These are phyloP conservation scores for Neofusicoccum sp. DNA, from an alignment of 2,329 filamentous ascomycete genomes.

Conservation along the genomic window DNA sequence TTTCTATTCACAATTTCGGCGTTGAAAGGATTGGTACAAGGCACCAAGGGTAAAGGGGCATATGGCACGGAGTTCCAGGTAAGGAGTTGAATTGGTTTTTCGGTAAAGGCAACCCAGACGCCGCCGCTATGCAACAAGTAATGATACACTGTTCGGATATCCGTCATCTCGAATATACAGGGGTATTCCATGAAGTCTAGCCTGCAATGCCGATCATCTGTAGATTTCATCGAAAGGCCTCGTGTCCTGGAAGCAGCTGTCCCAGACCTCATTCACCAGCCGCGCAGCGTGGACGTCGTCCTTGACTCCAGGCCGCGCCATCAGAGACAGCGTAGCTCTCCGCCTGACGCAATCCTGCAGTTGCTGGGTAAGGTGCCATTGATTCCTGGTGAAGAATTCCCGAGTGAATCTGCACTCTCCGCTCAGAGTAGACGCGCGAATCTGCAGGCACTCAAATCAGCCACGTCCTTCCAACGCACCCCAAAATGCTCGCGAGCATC, in stretches of 20 bases:
- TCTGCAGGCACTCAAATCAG: constrained; percentile 50
- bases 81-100: constrained; percentile 18
- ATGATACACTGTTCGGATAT: constrained; percentile 15
- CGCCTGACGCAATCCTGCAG: constrained; percentile 88
- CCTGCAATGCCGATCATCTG: constrained; percentile 48
- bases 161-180: not conserved
- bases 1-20: not conserved
- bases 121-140: constrained; percentile 18
- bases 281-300: constrained; percentile 82
- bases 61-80: constrained; percentile 2
- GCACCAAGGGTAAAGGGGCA: not conserved
- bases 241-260: constrained; percentile 92
- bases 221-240: constrained; percentile 97
- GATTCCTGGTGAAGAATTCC: constrained; percentile 79
- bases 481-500: not conserved
- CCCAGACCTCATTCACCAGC: constrained; percentile 97
- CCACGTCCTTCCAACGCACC: too few relatives aligned
- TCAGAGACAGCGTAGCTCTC: constrained; percentile 76
- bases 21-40: not conserved
- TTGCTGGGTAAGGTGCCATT: constrained; percentile 87
- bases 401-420: constrained; percentile 90
- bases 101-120: constrained; percentile 14
- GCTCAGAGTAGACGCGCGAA: constrained; percentile 86
- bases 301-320: constrained; percentile 74
- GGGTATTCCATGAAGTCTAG: not conserved